A percentile compares a stretch with the other conserved stretches of the same genome.
phyloP scores from a whole-genome alignment of 192 early-diverging fungal genomes.

The Ambispora gerdemannii region DNA sequence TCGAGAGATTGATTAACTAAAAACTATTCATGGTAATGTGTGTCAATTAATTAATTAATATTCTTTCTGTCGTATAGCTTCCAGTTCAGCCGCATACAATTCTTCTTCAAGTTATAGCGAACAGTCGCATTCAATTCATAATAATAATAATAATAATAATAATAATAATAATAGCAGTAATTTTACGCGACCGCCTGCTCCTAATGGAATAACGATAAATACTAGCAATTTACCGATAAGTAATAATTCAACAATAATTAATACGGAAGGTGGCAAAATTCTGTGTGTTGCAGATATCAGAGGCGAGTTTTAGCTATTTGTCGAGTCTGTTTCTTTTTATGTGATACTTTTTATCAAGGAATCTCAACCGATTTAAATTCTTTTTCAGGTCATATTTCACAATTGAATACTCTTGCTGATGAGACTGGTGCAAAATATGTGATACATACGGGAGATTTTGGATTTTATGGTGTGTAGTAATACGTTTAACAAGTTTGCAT shows the following conservation, averaged over 20 bases:
- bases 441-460: slow-evolving; percentile 62
- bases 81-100: neutral
- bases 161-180: too few relatives aligned
- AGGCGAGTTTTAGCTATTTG: too few relatives aligned
- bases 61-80: neutral
- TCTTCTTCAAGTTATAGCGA: neutral
- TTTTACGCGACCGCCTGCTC: neutral
- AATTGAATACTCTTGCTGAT: slow-evolving; percentile 53
- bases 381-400: slow-evolving; percentile 53
- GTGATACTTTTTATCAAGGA: too few relatives aligned
- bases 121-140: too few relatives aligned
- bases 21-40: too few relatives aligned
- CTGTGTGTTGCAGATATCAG: slow-evolving; percentile 52
- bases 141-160: too few relatives aligned
- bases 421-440: slow-evolving; percentile 51
- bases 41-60: neutral
- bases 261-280: slow-evolving; percentile 45
- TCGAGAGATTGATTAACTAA: neutral
- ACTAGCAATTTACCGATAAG: slow-evolving; percentile 21
- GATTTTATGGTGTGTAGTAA: slow-evolving; percentile 52
- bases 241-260: slow-evolving; percentile 27
- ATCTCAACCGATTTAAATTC: too few relatives aligned
- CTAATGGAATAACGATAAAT: slow-evolving; percentile 26
- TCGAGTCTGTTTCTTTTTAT: too few relatives aligned
- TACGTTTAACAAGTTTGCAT: neutral